A percentile compares a stretch with the other conserved stretches of the same genome.
Conservation (phyloP, 768 basidiomycete genomes). For the Exidia glandulosa region DNA sequence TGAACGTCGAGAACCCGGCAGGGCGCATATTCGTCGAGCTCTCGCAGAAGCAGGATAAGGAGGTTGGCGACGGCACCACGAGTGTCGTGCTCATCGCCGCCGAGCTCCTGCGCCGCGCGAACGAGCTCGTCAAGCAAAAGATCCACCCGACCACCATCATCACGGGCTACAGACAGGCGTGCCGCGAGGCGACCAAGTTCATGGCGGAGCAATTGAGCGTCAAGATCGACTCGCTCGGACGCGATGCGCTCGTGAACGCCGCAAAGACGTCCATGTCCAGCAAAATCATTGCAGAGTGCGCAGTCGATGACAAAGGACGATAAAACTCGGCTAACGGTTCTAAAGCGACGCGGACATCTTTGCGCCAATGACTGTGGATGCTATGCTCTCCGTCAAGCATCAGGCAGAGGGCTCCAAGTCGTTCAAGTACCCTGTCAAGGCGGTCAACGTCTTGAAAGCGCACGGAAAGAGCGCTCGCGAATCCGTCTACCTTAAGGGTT, state of each 20-base stretch:
- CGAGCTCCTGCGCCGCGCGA: slow-evolving; percentile 91
- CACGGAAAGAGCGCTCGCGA: slow-evolving; percentile 94
- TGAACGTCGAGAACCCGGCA: slow-evolving; percentile 93
- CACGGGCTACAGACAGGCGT: slow-evolving; percentile 93
- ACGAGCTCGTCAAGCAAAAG: slow-evolving; percentile 95
- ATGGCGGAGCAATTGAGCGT: slow-evolving; percentile 96
- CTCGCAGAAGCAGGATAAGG: slow-evolving; percentile 98
- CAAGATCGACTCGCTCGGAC: slow-evolving; percentile 85
- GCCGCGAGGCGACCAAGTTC: slow-evolving; percentile 93
- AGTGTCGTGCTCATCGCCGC: slow-evolving; percentile 97
- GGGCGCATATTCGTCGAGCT: slow-evolving; percentile 97
- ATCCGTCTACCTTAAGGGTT: slow-evolving; percentile 89
- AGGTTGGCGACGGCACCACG: slow-evolving; percentile 98
- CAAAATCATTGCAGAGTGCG: slow-evolving; percentile 94
- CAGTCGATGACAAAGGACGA: slow-evolving; percentile 10
- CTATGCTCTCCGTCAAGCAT: slow-evolving; percentile 87
- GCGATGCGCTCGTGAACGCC: slow-evolving; percentile 86
- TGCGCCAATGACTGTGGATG: slow-evolving; percentile 97
- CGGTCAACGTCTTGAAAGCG: slow-evolving; percentile 95
- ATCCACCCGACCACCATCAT: slow-evolving; percentile 99
- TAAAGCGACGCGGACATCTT: slow-evolving; percentile 91
- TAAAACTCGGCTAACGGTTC: slow-evolving; percentile 1
- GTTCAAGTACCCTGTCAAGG: slow-evolving; percentile 97
- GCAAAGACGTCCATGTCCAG: slow-evolving; percentile 99
- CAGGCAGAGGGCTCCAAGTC: slow-evolving; percentile 25